Base-by-base conservation (phyloP, 352 stramenopile genomes). In the Globisporangium uncinulatum region DNA sequence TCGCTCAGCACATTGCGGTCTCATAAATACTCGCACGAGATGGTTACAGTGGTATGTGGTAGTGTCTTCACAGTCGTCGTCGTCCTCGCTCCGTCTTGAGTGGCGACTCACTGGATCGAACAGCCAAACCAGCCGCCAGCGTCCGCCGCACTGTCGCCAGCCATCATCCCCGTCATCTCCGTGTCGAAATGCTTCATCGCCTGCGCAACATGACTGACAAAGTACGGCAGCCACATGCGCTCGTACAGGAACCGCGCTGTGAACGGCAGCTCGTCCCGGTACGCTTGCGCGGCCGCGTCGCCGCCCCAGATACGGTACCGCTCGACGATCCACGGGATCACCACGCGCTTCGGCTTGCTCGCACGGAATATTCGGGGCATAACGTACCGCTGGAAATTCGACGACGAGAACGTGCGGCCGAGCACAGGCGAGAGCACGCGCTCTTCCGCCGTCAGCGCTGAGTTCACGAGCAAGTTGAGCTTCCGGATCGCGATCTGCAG, bases 291-390 rank as follows among this genome's bases (percentile, higher is more conserved):
- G 11, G 79, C 70, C 36, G 84, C 74, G 36, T 62, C 63, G 46
- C 74, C 79, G 42, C 83, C 81, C 83, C 81, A 92, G 6, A 90
- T 61, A 31, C 80, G 78, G 57, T 70, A 83, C 15, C 81, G 74
- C 52, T 93, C 83, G 19, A 92, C 79, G 29, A 93, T 92, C 83
- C 83, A 93, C 8, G 82, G 81, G 11, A 93, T 74, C 50, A 92
- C 79, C 6, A 92, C 66, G 11, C 68, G 67, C 65, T 89, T 89
- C 7, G 83, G 80, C 43, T 70, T 77, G 0, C 68, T 84, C 6
- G 73, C 71, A 29, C 78, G 76, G 54, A 89, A 83, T 20, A 92
- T 73, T 11, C 80, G 77, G 4, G 83, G 83, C 68, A 92, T 83
- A 7, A 93, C 81, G 45, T 86, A 93, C 15, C 65, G 62, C 57